Percentiles rank a stretch among this genome's conserved stretches.
Conservation (phyloP, 371 early-diverging fungal species). For the Apophysomyces elegans region DNA sequence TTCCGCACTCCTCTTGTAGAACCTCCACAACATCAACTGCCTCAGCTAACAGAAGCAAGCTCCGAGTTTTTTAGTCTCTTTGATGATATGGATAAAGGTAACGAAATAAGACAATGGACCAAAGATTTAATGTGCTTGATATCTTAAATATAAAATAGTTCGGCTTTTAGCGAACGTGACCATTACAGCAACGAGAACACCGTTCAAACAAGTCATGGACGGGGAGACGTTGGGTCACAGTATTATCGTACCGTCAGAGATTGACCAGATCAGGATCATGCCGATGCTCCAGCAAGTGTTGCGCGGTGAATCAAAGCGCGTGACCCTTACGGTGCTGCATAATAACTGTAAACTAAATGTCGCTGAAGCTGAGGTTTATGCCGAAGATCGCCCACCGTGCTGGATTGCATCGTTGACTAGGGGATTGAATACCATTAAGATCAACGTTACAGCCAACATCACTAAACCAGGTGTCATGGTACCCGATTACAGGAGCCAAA, state of each 20-base stretch:
- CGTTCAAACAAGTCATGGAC: conserved; percentile 22
- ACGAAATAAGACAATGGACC: neutral
- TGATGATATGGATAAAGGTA: conserved; percentile 19
- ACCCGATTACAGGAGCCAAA: conserved; percentile 42
- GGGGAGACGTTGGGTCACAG: conserved; percentile 41
- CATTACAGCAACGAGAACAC: conserved; percentile 15
- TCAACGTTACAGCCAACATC: conserved; percentile 40
- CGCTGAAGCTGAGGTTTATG: conserved; percentile 10
- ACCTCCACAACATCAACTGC: conserved; percentile 4
- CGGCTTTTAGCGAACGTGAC: conserved; percentile 19
- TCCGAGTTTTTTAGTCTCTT: conserved; percentile 21
- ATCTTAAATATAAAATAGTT: conserved; percentile 11
- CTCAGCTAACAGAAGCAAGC: conserved; percentile 9
- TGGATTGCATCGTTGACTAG: conserved; percentile 30
- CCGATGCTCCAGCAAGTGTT: conserved; percentile 27
- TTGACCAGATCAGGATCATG: conserved; percentile 30
- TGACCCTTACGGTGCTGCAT: conserved; percentile 35
- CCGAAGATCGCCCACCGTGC: conserved; percentile 12
- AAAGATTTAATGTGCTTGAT: neutral
- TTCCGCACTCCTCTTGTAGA: neutral
- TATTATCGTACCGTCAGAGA: conserved; percentile 27
- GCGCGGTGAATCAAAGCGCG: conserved; percentile 26
- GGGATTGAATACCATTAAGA: conserved; percentile 42
- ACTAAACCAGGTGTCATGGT: conserved; percentile 29
- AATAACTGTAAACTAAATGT: conserved; percentile 39